Evolutionary conservation across 2,329 filamentous ascomycete species (phyloP).

Genomic region (Aspergillus sclerotialis): DNA sequence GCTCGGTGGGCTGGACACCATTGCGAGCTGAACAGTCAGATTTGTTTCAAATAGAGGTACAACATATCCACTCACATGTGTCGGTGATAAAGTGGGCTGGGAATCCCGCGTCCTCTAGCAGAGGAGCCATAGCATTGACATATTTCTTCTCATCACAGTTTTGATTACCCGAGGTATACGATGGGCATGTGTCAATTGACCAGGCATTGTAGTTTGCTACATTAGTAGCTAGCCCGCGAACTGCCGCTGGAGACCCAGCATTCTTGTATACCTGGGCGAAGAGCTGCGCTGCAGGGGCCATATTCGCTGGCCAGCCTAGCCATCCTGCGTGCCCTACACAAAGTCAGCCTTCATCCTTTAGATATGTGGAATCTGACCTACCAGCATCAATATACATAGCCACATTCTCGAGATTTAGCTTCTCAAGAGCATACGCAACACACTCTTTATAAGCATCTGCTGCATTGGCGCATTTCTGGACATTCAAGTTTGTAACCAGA

Average conservation of each 20-base stretch:
- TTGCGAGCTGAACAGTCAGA: constrained; percentile 43
- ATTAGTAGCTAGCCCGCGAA: constrained; percentile 51
- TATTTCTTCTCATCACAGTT: constrained; percentile 50
- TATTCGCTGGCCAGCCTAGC: constrained; percentile 58
- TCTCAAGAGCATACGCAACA: constrained; percentile 49
- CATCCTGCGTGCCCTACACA: constrained; percentile 49
- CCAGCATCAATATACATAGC: constrained; percentile 59
- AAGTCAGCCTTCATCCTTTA: neutral
- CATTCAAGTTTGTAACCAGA: constrained; percentile 53
- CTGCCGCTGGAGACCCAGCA: constrained; percentile 39
- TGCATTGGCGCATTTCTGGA: constrained; percentile 49
- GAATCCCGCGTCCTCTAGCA: constrained; percentile 42
- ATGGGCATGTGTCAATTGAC: constrained; percentile 38
- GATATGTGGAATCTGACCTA: constrained; percentile 2
- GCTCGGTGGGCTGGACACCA: constrained; percentile 53
- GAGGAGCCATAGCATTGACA: constrained; percentile 45
- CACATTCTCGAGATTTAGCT: constrained; percentile 55
- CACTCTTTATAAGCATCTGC: constrained; percentile 49
- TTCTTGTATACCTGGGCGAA: constrained; percentile 42
- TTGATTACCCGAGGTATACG: constrained; percentile 38
- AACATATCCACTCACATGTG: constrained; percentile 30
- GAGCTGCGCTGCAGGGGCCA: constrained; percentile 43
- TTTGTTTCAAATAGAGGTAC: neutral
- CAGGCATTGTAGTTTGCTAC: constrained; percentile 55
- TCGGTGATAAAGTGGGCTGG: constrained; percentile 52